Evolutionary conservation across 768 basidiomycete species (phyloP), one percentile per base, ranked within the genome.

Genomic region (Boletellus emodensis): DNA sequence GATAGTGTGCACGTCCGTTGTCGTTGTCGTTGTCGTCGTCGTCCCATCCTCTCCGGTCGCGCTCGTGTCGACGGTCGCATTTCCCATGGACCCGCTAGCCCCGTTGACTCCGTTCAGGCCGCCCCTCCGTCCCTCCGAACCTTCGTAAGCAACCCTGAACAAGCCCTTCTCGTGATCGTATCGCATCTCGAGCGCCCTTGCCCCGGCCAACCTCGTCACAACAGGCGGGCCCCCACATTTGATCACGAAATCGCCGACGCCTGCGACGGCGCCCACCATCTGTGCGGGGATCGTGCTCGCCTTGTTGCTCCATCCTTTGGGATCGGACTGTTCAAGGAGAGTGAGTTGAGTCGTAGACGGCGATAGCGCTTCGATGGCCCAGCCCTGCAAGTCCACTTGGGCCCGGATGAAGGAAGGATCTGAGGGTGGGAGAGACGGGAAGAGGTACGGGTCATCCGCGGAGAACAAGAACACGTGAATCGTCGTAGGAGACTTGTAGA

Each of bases 371-470:
- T 98, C 95, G 59, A 99, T 93, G 1, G 95, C 90, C 90, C 94
- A 98, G 41, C 95, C 96, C 71, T 93, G 94, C n/a, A 99, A 75
- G 64, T 96, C 94, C n/a, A 95, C 85, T 66, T 98, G 94, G 0
- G 90, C 91, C 7, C 94, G 87, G 54, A 96, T 95, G 44, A 87
- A 79, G 57, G 80, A 87, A 0, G 87, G 83, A 43, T 89, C 90
- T 1, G 70, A 73, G 11, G 74, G 74, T 40, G 79, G 90, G 55
- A 81, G 79, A 53, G 75, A 78, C 0, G 91, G 86, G 68, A 97
- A 96, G 13, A 96, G 76, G 48, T 88, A 82, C 45, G 81, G 81
- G 57, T 97, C 92, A 56, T 97, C 93, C 0, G 85, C 89, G 4
- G 94, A 96, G 70, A 96, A 96, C 2, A 88, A 84, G 67, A 98